Percentiles rank a stretch among this genome's conserved stretches.
phyloP scores from a whole-genome alignment of 805 yeast species.

The Starmerella floricola region DNA sequence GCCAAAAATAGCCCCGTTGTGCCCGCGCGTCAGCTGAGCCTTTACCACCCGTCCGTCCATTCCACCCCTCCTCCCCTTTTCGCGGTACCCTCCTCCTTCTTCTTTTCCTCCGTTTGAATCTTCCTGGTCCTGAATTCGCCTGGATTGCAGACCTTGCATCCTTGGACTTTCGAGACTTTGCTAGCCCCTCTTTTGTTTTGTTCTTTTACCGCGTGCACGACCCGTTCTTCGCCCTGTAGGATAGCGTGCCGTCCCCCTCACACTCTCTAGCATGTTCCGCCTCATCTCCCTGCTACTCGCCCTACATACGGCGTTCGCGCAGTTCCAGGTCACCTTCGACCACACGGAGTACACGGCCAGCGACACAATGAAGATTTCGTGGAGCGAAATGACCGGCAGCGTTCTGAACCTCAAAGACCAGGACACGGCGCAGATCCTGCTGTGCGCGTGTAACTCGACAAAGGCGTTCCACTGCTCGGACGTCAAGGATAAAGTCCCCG shows the following conservation, averaged over 20 bases:
- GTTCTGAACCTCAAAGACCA: slow-evolving; percentile 38
- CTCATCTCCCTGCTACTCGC: slow-evolving; percentile 6
- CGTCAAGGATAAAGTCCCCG: slow-evolving; percentile 26
- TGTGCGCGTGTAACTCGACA: slow-evolving; percentile 58
- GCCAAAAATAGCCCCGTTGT: not conserved
- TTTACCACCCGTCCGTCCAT: not conserved
- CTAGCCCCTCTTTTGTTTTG: no score
- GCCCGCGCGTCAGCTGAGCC: not conserved
- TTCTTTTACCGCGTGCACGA: no score
- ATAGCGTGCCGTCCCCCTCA: not conserved
- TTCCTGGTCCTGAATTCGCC: no score
- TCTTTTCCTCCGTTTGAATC: not conserved
- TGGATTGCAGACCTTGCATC: no score
- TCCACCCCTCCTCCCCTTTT: not conserved
- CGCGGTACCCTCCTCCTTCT: not conserved
- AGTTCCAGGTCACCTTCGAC: slow-evolving; percentile 16
- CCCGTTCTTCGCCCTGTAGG: not conserved
- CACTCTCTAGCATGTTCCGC: not conserved
- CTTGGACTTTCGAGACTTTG: no score
- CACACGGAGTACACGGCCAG: slow-evolving; percentile 17
- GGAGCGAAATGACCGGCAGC: slow-evolving; percentile 44
- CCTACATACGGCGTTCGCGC: slow-evolving; percentile 17
- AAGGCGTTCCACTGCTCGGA: slow-evolving; percentile 30
- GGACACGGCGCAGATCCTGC: slow-evolving; percentile 37
- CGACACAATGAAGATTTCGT: slow-evolving; percentile 33